Percentiles rank a stretch among this genome's conserved stretches.
These are phyloP conservation scores for Candida boleticola DNA, from an alignment of 805 yeast genomes.

Conservation along the genomic window DNA sequence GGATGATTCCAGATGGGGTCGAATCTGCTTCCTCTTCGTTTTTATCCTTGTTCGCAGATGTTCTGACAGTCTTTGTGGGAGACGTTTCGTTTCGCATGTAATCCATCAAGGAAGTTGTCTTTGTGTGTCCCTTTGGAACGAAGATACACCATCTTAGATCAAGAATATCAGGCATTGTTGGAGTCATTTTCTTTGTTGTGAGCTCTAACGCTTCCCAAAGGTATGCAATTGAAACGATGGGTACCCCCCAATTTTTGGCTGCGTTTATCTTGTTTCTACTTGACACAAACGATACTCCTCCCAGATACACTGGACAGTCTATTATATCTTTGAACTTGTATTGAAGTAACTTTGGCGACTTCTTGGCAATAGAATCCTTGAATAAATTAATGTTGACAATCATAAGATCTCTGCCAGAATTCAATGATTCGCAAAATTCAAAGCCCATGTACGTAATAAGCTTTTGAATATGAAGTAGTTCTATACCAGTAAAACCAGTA, in stretches of 20 bases:
- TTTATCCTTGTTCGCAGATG: constrained; percentile 3
- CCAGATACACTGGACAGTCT: constrained; percentile 33
- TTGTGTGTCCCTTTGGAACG: constrained; percentile 37
- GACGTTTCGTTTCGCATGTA: constrained; percentile 10
- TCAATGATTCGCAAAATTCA: constrained; percentile 47
- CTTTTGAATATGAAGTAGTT: constrained; percentile 66
- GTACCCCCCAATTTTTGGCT: constrained; percentile 55
- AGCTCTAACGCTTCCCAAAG: constrained; percentile 49
- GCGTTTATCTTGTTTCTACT: constrained; percentile 56
- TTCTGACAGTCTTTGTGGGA: constrained; percentile 3
- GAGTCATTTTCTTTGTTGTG: constrained; percentile 18
- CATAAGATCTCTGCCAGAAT: constrained; percentile 52
- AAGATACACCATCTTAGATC: constrained; percentile 56
- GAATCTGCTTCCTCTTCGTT: constrained; percentile 1
- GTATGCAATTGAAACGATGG: constrained; percentile 55
- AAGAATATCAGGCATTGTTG: constrained; percentile 37
- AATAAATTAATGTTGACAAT: constrained; percentile 51
- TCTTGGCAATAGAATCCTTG: constrained; percentile 32
- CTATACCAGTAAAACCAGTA: constrained; percentile 78
- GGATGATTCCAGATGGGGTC: not conserved
- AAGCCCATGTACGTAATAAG: constrained; percentile 57
- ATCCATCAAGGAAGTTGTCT: constrained; percentile 23
- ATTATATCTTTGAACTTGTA: constrained; percentile 31
- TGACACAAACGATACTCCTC: constrained; percentile 36
- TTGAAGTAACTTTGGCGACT: constrained; percentile 42